Percentiles rank a stretch among this genome's conserved stretches.
Evolutionary conservation across 208 protist species (phyloP).

Genomic region (Wallacemonas rigidus): DNA sequence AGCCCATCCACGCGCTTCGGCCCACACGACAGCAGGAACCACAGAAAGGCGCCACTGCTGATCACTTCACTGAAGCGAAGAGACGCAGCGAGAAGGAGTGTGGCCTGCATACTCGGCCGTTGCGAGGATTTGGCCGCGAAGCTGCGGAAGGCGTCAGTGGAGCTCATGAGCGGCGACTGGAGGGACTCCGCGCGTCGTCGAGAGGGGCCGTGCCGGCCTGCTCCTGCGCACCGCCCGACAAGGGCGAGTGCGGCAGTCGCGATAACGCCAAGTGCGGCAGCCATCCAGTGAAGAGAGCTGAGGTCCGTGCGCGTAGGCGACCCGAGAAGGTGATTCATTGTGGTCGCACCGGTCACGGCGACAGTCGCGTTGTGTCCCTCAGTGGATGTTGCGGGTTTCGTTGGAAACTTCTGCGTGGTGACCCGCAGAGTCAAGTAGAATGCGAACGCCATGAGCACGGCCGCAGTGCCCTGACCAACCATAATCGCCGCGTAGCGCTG

Average conservation of each 20-base stretch:
- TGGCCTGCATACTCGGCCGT: constrained; percentile 55
- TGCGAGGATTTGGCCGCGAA: constrained; percentile 55
- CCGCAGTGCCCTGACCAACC: background rate
- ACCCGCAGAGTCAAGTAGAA: background rate
- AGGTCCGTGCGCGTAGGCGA: background rate
- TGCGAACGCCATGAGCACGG: background rate
- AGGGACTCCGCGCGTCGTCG: background rate
- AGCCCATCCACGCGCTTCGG: constrained; percentile 6
- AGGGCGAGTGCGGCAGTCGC: constrained; percentile 2
- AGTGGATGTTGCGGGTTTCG: background rate
- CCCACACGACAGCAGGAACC: constrained; percentile 25
- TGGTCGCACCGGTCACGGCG: too few relatives aligned
- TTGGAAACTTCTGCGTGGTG: background rate
- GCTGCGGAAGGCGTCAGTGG: constrained; percentile 17
- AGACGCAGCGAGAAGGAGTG: constrained; percentile 33
- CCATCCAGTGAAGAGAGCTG: constrained; percentile 17
- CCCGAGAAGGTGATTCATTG: too few relatives aligned
- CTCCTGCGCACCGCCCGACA: background rate
- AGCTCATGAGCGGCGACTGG: constrained; percentile 2
- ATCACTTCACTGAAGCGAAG: constrained; percentile 32
- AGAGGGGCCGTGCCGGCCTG: background rate
- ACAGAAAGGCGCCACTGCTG: constrained; percentile 20
- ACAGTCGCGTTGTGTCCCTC: too few relatives aligned
- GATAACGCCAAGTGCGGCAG: constrained; percentile 16
- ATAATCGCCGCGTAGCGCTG: background rate